Percentiles rank a stretch among this genome's conserved stretches.
Conservation (phyloP, 2,329 filamentous ascomycete species). For the Fusarium xylarioides region DNA sequence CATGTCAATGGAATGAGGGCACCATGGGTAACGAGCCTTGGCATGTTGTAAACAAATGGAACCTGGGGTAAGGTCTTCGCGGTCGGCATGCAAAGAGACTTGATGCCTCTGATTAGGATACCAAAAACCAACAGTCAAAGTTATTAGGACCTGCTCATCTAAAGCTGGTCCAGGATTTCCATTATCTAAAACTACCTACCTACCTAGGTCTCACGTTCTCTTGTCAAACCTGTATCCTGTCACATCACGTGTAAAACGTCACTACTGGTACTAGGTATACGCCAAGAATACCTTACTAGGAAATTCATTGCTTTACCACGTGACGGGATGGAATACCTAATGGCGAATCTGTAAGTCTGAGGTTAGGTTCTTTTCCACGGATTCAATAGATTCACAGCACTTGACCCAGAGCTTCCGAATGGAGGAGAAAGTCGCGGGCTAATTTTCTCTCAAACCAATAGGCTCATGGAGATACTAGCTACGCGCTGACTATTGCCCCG, state of each 20-base stretch:
- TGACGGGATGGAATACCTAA: background rate
- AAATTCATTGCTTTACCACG: background rate
- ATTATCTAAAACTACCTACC: background rate
- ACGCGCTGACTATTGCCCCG: constrained; percentile 27
- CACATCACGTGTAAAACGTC: background rate
- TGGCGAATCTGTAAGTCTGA: background rate
- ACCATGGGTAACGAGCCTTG: constrained; percentile 6
- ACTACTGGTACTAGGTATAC: too few species aligned
- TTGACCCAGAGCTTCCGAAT: constrained; percentile 14
- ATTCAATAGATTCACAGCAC: background rate
- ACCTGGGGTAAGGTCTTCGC: background rate
- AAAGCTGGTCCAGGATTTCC: background rate
- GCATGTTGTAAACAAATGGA: background rate
- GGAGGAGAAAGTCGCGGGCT: constrained; percentile 11
- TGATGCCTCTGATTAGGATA: background rate
- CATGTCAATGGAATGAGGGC: constrained; percentile 21
- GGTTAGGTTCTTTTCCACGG: background rate
- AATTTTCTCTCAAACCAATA: constrained; percentile 30
- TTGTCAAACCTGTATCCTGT: background rate
- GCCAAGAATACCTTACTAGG: too few species aligned
- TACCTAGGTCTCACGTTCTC: background rate
- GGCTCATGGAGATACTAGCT: background rate
- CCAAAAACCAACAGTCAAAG: background rate
- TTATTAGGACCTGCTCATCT: background rate
- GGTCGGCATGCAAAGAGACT: background rate